Percentiles rank a stretch among this genome's conserved stretches.
phyloP scores from a whole-genome alignment of 129 eudicot species.

The Flaveria brownii region DNA sequence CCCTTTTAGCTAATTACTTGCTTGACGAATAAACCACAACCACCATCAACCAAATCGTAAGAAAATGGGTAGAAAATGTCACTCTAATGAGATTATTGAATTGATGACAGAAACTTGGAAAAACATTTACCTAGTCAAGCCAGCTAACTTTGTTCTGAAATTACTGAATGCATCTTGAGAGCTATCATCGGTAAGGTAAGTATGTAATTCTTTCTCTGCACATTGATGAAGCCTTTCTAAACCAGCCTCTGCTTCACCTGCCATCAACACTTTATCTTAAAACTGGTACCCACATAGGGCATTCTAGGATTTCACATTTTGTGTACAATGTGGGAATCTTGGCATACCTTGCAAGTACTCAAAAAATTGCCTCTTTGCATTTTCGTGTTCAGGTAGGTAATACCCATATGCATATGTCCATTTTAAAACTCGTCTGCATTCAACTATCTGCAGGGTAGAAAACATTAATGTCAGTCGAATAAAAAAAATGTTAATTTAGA shows the following conservation, averaged over 20 bases:
- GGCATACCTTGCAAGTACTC: slow-evolving; percentile 75
- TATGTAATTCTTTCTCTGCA: slow-evolving; percentile 62
- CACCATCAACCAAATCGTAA: not conserved
- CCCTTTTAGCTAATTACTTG: not conserved
- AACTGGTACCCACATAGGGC: not conserved
- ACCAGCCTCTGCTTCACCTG: slow-evolving; percentile 91
- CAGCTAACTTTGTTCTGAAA: slow-evolving; percentile 68
- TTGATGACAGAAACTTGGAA: not conserved
- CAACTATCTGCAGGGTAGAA: slow-evolving; percentile 58
- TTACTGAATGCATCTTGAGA: slow-evolving; percentile 42
- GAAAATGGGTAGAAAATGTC: not conserved
- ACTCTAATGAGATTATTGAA: not conserved
- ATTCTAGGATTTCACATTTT: not conserved
- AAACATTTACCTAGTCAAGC: slow-evolving; percentile 55
- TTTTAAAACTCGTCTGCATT: slow-evolving; percentile 82
- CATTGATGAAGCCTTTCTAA: slow-evolving; percentile 88
- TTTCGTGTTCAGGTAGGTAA: slow-evolving; percentile 60
- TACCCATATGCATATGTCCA: slow-evolving; percentile 92
- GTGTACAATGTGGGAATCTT: not conserved
- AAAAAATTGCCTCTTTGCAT: slow-evolving; percentile 60
- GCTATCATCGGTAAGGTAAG: slow-evolving; percentile 32
- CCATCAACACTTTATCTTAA: not conserved
- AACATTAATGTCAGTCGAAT: not conserved
- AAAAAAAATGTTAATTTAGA: too few relatives aligned
- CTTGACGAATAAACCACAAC: not conserved